phyloP scores from a whole-genome alignment of 371 early-diverging fungal genomes.

The Haplosporangium sp. region DNA sequence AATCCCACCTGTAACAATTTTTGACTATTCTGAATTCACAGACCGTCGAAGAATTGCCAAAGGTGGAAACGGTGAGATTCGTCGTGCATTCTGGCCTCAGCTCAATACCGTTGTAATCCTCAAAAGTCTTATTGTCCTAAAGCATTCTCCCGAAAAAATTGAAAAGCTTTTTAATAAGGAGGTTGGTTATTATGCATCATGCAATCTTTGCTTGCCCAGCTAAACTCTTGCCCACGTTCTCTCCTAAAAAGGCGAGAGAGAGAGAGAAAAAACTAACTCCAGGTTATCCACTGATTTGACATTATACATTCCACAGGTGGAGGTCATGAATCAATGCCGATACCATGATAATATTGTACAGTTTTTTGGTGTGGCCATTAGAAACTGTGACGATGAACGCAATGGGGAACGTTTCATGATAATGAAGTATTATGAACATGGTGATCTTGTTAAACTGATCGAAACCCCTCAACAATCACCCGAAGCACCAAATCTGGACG shows the following conservation, averaged over 20 bases:
- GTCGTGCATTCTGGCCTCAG: slow-evolving; percentile 31
- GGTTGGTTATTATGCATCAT: slow-evolving; percentile 13
- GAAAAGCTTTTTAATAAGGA: slow-evolving; percentile 40
- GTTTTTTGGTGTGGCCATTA: slow-evolving; percentile 44
- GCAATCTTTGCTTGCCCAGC: background rate
- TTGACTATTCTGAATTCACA: slow-evolving; percentile 41
- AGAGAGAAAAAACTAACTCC: background rate
- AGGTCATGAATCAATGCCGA: slow-evolving; percentile 45
- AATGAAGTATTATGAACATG: slow-evolving; percentile 45
- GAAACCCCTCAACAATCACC: slow-evolving; percentile 2
- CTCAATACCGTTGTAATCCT: slow-evolving; percentile 35
- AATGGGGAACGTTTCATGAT: slow-evolving; percentile 42
- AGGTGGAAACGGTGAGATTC: slow-evolving; percentile 48
- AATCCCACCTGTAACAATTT: slow-evolving; percentile 20
- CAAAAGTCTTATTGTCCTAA: slow-evolving; percentile 31
- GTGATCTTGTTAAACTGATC: slow-evolving; percentile 36
- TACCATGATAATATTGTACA: slow-evolving; percentile 49
- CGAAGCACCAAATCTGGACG: slow-evolving; percentile 31
- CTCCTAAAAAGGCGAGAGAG: too few relatives aligned
- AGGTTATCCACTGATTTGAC: background rate
- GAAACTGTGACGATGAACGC: slow-evolving; percentile 10
- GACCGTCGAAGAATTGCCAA: slow-evolving; percentile 36
- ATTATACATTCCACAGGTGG: slow-evolving; percentile 19
- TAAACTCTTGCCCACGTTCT: background rate
- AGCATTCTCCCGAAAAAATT: slow-evolving; percentile 23